phyloP scores from a whole-genome alignment of 352 stramenopile species.

The Peronospora tabacina region DNA sequence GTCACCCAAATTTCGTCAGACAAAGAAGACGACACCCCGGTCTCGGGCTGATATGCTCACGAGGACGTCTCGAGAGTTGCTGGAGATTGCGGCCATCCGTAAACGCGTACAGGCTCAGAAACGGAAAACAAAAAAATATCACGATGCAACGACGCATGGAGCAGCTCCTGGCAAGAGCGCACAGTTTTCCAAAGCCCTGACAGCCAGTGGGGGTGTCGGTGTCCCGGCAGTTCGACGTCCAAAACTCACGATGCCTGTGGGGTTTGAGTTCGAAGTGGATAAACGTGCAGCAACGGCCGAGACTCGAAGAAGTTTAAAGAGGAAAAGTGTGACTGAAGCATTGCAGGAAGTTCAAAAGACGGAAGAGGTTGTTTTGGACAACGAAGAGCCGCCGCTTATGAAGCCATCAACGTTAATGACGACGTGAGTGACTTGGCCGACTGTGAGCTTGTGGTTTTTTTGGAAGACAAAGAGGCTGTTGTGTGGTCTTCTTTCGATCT shows the following conservation, averaged over 20 bases:
- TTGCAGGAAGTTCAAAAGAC: slow-evolving; percentile 2
- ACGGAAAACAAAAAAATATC: slow-evolving; percentile 56
- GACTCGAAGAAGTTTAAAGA: slow-evolving; percentile 25
- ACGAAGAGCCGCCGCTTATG: slow-evolving; percentile 18
- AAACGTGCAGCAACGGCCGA: slow-evolving; percentile 40
- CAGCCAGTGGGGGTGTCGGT: slow-evolving; percentile 50
- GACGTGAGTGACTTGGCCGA: slow-evolving; percentile 10
- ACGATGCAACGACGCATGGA: slow-evolving; percentile 46
- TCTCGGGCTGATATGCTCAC: slow-evolving; percentile 40
- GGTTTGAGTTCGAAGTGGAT: slow-evolving; percentile 63
- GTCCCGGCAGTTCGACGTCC: slow-evolving; percentile 58
- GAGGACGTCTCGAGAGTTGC: slow-evolving; percentile 59
- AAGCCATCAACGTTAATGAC: slow-evolving; percentile 18
- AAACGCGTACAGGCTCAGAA: slow-evolving; percentile 49
- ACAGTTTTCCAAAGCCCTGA: slow-evolving; percentile 45
- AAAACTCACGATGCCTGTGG: slow-evolving; percentile 58
- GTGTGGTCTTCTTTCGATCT: slow-evolving; percentile 1
- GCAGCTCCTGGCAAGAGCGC: slow-evolving; percentile 28
- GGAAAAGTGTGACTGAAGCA: slow-evolving; percentile 21
- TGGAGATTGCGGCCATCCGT: slow-evolving; percentile 62
- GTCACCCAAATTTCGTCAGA: slow-evolving; percentile 55
- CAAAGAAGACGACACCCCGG: slow-evolving; percentile 30
- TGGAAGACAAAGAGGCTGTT: slow-evolving; percentile 2
- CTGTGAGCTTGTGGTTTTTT: background rate
- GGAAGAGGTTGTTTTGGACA: slow-evolving; percentile 5